Base-by-base conservation (phyloP, 805 yeast species). In the Metschnikowia cubensis region DNA sequence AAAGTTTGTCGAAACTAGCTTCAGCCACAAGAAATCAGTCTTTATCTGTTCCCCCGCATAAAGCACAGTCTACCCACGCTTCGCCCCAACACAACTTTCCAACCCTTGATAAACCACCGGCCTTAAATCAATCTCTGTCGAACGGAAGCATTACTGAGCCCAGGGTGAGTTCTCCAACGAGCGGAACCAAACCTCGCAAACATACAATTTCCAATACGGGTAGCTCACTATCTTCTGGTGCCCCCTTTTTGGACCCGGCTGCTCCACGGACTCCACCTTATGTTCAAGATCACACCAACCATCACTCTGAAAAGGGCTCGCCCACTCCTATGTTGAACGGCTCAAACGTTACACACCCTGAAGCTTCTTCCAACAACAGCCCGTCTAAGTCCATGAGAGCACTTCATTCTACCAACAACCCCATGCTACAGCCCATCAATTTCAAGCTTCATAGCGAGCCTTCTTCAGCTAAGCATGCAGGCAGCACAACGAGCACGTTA, bases 361-460 rank as follows among this genome's bases (percentile, higher is more conserved):
- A 60, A 6, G 39, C 50, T 2, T 39, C 53, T 1, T 57, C 58
- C 42, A 59, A 69, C 1, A 60, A 59, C 37, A 73, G 77, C 3
- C 78, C 78, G 4, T 73, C 68, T 3, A 69, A 65, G 54, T 66
- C 66, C 7, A 68, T 81, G 85, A 77, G 79, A 56, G 83, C 84
- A 1, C 64, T 80, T 13, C 77, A 75, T 17, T 56, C 73, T 1
- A 67, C 60, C 44, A 60, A 69, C 31, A 70, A 75, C 47, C 83
- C 83, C 6, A 61, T 81, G 35, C 66, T 81, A 38, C 84, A 79
- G 56, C 84, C 85, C 0, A 77, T 81, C 42, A 81, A 81, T 59
- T 74, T 73, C 57, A 76, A 76, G 60, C 38, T 52, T 56, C 44
- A 43, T 31, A 35, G 49, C 1, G 58, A 54, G 14, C 35, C 34